Evolutionary conservation across 257 asterid species (phyloP).

Genomic region (Solanum tarijense): DNA sequence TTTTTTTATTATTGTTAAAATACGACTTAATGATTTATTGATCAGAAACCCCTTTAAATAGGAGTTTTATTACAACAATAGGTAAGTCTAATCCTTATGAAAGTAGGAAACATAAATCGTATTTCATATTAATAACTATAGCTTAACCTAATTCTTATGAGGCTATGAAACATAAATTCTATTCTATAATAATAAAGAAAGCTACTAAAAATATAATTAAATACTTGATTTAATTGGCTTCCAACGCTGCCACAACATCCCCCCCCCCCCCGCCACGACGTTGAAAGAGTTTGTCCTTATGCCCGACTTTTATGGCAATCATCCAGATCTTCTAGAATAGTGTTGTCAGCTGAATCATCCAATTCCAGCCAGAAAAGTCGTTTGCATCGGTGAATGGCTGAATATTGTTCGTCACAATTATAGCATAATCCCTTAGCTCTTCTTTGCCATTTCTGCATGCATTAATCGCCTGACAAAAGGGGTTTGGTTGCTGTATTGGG

Average conservation of each 20-base stretch:
- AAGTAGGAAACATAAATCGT: neutral
- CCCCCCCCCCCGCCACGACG: neutral
- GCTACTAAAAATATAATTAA: neutral
- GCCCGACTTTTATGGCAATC: neutral
- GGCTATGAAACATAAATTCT: too few relatives aligned
- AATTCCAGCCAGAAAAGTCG: neutral
- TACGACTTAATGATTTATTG: neutral
- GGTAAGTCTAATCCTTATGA: neutral
- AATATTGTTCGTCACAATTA: neutral
- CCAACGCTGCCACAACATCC: neutral
- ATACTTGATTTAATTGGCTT: neutral
- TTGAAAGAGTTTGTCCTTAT: neutral
- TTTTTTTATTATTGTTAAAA: too few relatives aligned
- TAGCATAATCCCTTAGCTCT: neutral
- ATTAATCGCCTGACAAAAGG: neutral
- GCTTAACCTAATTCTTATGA: neutral
- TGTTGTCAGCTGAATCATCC: neutral
- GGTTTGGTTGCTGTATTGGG: neutral
- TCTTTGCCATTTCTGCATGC: neutral
- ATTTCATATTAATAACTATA: too few relatives aligned
- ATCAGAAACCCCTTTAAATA: neutral
- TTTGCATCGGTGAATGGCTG: neutral
- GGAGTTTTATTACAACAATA: neutral
- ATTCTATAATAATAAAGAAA: neutral
- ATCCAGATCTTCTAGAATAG: neutral